These are phyloP conservation scores for Hypoxylon sp. DNA, from an alignment of 2,329 filamentous ascomycete species.

Conservation along the genomic window DNA sequence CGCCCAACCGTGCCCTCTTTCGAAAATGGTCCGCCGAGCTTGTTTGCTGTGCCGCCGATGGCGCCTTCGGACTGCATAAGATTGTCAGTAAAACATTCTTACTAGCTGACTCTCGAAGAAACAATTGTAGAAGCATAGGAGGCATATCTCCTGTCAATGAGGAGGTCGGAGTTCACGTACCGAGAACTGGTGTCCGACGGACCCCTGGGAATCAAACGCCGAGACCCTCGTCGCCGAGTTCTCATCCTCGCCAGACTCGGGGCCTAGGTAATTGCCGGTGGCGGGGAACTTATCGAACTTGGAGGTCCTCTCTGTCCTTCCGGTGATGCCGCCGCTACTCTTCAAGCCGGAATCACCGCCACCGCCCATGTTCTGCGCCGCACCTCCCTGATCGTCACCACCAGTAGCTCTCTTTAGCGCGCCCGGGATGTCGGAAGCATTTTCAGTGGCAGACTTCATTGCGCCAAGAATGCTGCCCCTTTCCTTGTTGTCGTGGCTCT, in stretches of 20 bases:
- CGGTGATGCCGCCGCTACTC: conserved; percentile 14
- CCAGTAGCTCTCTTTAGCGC: conserved; percentile 20
- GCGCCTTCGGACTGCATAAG: conserved; percentile 37
- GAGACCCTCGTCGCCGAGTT: conserved; percentile 27
- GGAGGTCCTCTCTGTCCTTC: conserved; percentile 25
- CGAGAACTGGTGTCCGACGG: conserved; percentile 41
- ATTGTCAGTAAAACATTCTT: background rate
- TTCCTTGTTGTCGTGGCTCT: conserved; percentile 17
- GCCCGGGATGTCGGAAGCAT: conserved; percentile 6
- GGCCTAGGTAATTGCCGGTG: conserved; percentile 24
- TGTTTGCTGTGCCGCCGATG: conserved; percentile 36
- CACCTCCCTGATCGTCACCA: conserved; percentile 5
- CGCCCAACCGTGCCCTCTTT: conserved; percentile 37
- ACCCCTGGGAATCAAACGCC: conserved; percentile 40
- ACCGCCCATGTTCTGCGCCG: conserved; percentile 6
- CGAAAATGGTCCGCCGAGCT: conserved; percentile 39
- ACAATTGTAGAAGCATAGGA: background rate
- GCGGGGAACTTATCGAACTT: conserved; percentile 34
- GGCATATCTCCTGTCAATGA: background rate
- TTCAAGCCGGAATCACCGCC: conserved; percentile 19
- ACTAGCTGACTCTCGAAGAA: background rate
- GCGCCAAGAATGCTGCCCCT: conserved; percentile 26
- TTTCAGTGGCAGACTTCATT: conserved; percentile 24
- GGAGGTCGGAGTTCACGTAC: conserved; percentile 19
- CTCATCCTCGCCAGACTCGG: conserved; percentile 3